Percentiles rank a stretch among this genome's conserved stretches.
Conservation (phyloP, 345 rosid genomes). For the Eutrema heterophyllum region DNA sequence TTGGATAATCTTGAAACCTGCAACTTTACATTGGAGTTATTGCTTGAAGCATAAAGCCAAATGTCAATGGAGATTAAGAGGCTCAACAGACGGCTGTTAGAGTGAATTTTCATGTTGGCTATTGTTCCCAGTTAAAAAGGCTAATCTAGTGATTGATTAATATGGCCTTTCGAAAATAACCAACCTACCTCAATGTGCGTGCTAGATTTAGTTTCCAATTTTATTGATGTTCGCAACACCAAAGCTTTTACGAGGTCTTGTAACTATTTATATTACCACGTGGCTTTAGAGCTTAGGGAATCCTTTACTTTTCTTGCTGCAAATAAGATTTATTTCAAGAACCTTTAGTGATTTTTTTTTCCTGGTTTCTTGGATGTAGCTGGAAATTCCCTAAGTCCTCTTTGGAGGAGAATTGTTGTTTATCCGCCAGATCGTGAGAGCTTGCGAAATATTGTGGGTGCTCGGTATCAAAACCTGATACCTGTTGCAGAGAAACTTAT, state of each 20-base stretch:
- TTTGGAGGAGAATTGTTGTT: conserved; percentile 89
- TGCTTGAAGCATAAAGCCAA: conserved; percentile 9
- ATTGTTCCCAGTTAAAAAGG: background rate
- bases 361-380: conserved; percentile 36
- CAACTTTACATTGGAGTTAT: conserved; percentile 6
- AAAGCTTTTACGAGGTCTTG: background rate
- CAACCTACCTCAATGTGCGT: background rate
- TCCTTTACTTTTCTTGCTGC: conserved; percentile 1
- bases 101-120: conserved; percentile 11
- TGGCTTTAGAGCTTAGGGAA: background rate
- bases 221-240: background rate
- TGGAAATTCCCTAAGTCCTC: conserved; percentile 54
- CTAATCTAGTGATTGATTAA: background rate
- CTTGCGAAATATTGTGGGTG: conserved; percentile 50
- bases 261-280: background rate
- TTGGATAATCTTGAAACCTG: conserved; percentile 1
- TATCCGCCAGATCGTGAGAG: conserved; percentile 57
- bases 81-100: background rate
- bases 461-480: conserved; percentile 66
- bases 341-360: background rate
- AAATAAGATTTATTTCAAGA: background rate
- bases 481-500: conserved; percentile 55
- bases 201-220: background rate
- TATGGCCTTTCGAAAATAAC: background rate
- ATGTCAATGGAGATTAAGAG: background rate